These are phyloP conservation scores for Chamaenerion angustifolium DNA, from an alignment of 345 rosid species.

Conservation along the genomic window DNA sequence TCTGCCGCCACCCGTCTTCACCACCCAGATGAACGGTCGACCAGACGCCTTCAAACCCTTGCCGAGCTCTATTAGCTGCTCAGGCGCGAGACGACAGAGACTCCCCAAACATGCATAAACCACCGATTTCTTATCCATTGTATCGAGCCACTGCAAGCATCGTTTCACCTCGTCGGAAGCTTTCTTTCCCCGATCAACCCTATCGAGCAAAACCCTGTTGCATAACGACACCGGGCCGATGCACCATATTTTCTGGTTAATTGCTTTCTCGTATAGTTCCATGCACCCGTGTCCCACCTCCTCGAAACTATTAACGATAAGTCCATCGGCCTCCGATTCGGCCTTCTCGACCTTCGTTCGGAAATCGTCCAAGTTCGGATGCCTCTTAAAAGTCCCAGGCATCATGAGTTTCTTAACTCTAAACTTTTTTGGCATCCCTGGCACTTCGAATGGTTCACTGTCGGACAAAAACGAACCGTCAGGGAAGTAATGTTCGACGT, in stretches of 20 bases:
- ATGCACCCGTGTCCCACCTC: constrained; percentile 44
- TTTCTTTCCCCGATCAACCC: constrained; percentile 56
- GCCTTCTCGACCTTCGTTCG: constrained; percentile 56
- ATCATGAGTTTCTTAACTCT: constrained; percentile 41
- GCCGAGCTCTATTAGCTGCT: constrained; percentile 55
- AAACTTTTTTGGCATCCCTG: constrained; percentile 31
- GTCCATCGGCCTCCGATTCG: constrained; percentile 45
- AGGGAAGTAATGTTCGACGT: constrained; percentile 26
- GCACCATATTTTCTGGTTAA: constrained; percentile 52
- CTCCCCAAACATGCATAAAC: constrained; percentile 71
- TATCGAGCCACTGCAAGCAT: constrained; percentile 44
- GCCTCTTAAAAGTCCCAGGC: constrained; percentile 37
- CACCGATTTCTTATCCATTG: constrained; percentile 40
- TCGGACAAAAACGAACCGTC: constrained; percentile 21
- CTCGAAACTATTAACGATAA: constrained; percentile 48
- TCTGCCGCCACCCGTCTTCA: constrained; percentile 28
- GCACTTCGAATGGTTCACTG: constrained; percentile 42
- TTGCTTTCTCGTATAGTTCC: constrained; percentile 26
- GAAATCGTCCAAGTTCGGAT: constrained; percentile 36
- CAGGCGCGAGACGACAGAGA: constrained; percentile 45
- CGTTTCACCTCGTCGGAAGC: constrained; percentile 21
- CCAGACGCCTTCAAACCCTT: constrained; percentile 48
- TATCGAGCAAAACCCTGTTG: constrained; percentile 26
- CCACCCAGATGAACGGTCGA: constrained; percentile 63
- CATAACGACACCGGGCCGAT: constrained; percentile 68